phyloP scores from a whole-genome alignment of 768 basidiomycete species.

The Mycena leptocephala region DNA sequence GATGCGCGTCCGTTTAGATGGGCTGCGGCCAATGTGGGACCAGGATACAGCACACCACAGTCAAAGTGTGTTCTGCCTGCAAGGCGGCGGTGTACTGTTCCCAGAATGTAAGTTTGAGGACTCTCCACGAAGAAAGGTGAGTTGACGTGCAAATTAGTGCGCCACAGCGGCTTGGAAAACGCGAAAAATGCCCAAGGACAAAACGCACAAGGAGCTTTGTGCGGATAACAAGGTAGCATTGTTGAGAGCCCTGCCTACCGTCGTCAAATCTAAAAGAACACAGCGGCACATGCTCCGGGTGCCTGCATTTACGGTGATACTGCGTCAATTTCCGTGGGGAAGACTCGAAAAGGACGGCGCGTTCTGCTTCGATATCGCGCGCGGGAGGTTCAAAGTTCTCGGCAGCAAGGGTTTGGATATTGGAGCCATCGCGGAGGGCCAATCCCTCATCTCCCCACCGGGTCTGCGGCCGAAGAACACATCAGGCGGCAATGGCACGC shows the following conservation, averaged over 20 bases:
- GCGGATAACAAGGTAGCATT: constrained; percentile 55
- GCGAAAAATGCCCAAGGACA: constrained; percentile 43
- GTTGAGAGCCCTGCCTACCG: too few relatives aligned
- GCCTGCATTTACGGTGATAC: constrained; percentile 46
- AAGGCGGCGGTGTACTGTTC: constrained; percentile 44
- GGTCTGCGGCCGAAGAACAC: constrained; percentile 2
- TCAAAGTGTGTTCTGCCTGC: constrained; percentile 40
- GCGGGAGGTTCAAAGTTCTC: constrained; percentile 54
- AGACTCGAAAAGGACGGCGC: constrained; percentile 59
- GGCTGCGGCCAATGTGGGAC: too few relatives aligned
- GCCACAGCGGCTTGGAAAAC: constrained; percentile 48
- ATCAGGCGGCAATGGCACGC: neutral
- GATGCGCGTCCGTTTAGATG: too few relatives aligned
- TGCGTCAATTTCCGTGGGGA: constrained; percentile 60
- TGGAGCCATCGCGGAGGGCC: constrained; percentile 57
- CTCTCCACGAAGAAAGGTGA: too few relatives aligned
- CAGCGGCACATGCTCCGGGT: constrained; percentile 49
- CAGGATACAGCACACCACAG: too few relatives aligned
- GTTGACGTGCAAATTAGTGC: constrained; percentile 17
- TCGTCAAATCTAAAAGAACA: too few relatives aligned
- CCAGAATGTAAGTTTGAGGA: constrained; percentile 22
- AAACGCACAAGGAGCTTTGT: constrained; percentile 49
- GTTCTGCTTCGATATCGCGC: constrained; percentile 51
- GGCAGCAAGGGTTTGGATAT: constrained; percentile 56
- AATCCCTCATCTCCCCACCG: constrained; percentile 45